Evolutionary conservation across 176 grass and related monocot genomes (phyloP).

Genomic region (Lolium multiflorum): DNA sequence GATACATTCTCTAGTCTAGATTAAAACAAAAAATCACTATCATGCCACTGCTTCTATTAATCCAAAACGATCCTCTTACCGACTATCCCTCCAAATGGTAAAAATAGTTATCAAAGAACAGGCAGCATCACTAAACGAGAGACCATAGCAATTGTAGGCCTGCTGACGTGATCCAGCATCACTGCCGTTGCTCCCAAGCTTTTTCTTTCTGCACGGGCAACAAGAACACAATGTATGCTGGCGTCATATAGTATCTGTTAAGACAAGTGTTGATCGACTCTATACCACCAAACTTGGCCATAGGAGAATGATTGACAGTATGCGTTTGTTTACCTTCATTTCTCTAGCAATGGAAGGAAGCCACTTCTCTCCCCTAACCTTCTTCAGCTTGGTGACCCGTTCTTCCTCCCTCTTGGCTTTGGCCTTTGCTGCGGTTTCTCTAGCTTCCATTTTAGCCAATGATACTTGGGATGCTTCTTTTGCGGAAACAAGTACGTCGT

Average conservation of each 20-base stretch:
- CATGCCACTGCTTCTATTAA: neutral
- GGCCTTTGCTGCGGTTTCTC: slow-evolving; percentile 70
- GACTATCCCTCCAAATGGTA: neutral
- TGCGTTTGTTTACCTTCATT: slow-evolving; percentile 58
- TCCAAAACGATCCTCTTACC: neutral
- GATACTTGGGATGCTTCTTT: slow-evolving; percentile 68
- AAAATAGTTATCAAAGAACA: neutral
- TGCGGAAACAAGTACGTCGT: slow-evolving; percentile 67
- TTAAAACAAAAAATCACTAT: slow-evolving; percentile 4
- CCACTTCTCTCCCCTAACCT: slow-evolving; percentile 94
- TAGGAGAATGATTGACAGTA: neutral
- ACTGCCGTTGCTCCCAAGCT: slow-evolving; percentile 19
- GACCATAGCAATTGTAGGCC: neutral
- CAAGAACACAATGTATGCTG: neutral
- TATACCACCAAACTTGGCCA: neutral
- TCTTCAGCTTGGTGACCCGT: slow-evolving; percentile 74
- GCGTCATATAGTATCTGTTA: neutral
- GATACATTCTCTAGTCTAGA: slow-evolving; percentile 22
- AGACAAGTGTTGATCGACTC: neutral
- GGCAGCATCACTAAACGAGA: neutral
- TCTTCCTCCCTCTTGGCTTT: slow-evolving; percentile 86
- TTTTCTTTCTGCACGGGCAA: slow-evolving; percentile 46
- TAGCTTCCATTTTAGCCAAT: slow-evolving; percentile 71
- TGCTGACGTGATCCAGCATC: slow-evolving; percentile 1
- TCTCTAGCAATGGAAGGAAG: slow-evolving; percentile 93